A percentile compares a stretch with the other conserved stretches of the same genome.
Conservation (phyloP, 805 yeast species). For the Wickerhamiella alocasiicola region DNA sequence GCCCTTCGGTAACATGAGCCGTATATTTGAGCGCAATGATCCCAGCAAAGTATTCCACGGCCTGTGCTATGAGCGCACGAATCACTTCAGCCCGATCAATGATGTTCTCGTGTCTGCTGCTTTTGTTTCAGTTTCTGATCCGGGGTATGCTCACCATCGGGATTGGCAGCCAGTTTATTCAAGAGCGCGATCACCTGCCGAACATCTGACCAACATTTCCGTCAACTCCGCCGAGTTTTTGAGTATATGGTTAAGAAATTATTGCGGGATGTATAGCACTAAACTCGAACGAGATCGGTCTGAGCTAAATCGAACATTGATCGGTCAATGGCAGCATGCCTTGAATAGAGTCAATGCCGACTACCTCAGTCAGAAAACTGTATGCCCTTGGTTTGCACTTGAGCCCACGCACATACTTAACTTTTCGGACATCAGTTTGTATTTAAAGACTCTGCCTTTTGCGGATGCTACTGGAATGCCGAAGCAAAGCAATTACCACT, state of each 20-base stretch:
- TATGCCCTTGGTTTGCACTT: slow-evolving; percentile 1
- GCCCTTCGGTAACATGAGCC: not conserved
- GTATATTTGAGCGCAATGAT: not conserved
- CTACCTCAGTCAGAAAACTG: not conserved
- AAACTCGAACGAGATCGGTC: no score
- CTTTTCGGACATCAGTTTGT: not conserved
- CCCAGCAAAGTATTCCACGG: not conserved
- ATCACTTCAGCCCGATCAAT: not conserved
- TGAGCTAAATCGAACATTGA: no score
- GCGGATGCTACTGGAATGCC: no score
- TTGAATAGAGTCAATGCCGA: not conserved
- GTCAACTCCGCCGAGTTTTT: slow-evolving; percentile 1
- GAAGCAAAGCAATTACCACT: no score
- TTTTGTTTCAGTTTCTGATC: slow-evolving; percentile 1
- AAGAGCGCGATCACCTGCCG: not conserved
- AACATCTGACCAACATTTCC: not conserved
- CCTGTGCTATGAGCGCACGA: no score
- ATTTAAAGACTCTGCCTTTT: no score
- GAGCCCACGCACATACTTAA: not conserved
- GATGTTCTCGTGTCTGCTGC: slow-evolving; percentile 1
- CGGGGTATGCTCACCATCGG: not conserved
- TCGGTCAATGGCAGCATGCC: not conserved
- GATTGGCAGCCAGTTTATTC: slow-evolving; percentile 1
- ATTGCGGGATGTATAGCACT: not conserved
- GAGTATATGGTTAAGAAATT: not conserved